A percentile compares a stretch with the other conserved stretches of the same genome.
Evolutionary conservation across 2,329 filamentous ascomycete species (phyloP).

Genomic region (Incumbomyces delicatus): DNA sequence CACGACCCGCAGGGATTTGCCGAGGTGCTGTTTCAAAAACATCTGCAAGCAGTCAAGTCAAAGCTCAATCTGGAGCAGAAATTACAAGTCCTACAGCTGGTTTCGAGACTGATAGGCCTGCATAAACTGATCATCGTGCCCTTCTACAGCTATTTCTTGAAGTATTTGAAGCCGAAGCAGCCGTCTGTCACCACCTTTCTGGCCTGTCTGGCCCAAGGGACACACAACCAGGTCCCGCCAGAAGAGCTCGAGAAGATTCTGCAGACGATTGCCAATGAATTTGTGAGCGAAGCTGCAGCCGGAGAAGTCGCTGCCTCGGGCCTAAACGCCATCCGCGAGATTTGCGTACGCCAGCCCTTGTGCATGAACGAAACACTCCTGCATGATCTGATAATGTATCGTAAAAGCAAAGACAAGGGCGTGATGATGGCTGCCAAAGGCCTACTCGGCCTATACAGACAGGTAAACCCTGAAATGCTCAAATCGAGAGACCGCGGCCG

Average conservation of each 20-base stretch:
- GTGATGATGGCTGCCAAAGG: conserved; percentile 98
- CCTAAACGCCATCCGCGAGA: conserved; percentile 87
- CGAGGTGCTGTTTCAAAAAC: conserved; percentile 80
- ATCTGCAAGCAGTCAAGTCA: conserved; percentile 76
- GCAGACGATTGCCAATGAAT: conserved; percentile 95
- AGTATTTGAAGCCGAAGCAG: conserved; percentile 79
- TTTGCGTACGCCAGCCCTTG: conserved; percentile 85
- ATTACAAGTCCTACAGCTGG: conserved; percentile 78
- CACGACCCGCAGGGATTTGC: conserved; percentile 93
- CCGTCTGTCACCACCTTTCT: conserved; percentile 86
- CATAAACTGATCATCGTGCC: conserved; percentile 85
- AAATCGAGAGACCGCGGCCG: conserved; percentile 87
- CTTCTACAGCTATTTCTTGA: conserved; percentile 94
- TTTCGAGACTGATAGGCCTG: conserved; percentile 80
- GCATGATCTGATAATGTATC: conserved; percentile 90
- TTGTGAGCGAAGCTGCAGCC: conserved; percentile 88
- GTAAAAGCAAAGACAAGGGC: conserved; percentile 95
- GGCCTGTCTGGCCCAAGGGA: conserved; percentile 82
- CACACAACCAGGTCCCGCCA: conserved; percentile 82
- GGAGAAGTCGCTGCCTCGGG: conserved; percentile 85
- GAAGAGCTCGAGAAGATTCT: conserved; percentile 85
- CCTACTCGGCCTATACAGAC: conserved; percentile 78
- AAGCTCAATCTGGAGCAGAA: conserved; percentile 83
- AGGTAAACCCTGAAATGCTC: conserved; percentile 80
- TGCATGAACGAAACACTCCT: conserved; percentile 93